These are phyloP conservation scores for Metarhizium album DNA, from an alignment of 2,329 filamentous ascomycete genomes.

Conservation along the genomic window DNA sequence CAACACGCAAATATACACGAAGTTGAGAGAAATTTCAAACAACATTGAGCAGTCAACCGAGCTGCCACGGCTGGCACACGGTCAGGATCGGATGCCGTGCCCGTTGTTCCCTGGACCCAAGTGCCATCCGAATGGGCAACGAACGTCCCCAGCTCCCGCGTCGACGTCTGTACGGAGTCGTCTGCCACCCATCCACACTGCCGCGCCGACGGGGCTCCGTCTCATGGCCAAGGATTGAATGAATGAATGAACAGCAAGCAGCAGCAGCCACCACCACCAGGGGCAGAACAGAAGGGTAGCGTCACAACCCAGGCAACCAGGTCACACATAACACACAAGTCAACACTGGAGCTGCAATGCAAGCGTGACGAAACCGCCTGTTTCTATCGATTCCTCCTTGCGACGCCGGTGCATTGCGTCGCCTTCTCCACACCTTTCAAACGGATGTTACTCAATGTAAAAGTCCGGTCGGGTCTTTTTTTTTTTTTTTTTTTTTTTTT, in stretches of 20 bases:
- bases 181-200: neutral
- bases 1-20: conserved; percentile 3
- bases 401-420: neutral
- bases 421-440: neutral
- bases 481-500: too few relatives aligned
- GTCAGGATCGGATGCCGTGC: neutral
- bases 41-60: too few relatives aligned
- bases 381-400: neutral
- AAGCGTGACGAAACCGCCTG: neutral
- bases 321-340: neutral
- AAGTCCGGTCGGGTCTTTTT: neutral
- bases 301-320: too few relatives aligned
- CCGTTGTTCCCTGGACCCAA: neutral
- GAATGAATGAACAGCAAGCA: too few relatives aligned
- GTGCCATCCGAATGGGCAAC: too few relatives aligned
- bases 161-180: too few relatives aligned
- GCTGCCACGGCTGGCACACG: too few relatives aligned
- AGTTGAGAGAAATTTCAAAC: neutral
- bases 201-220: neutral
- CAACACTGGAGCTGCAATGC: neutral
- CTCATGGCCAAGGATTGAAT: neutral
- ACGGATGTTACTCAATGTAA: neutral
- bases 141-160: too few relatives aligned
- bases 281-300: too few relatives aligned
- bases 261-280: too few relatives aligned